A percentile compares a stretch with the other conserved stretches of the same genome.
These are phyloP conservation scores for Coemansia sp. DNA, from an alignment of 192 early-diverging fungal genomes.

Conservation along the genomic window DNA sequence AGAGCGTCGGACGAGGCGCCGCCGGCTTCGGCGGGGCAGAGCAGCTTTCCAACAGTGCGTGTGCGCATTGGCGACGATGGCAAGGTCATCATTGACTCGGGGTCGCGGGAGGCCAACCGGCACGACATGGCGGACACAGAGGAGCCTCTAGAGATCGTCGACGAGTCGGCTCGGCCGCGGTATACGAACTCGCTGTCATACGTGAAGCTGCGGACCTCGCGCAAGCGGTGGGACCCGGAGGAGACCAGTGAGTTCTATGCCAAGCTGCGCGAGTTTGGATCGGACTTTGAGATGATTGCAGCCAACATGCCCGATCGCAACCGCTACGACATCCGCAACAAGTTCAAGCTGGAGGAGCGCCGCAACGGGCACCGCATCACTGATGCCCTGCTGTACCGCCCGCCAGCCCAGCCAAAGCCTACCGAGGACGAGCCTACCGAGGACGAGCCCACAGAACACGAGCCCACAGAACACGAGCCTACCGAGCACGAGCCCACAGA, in stretches of 20 bases:
- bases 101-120: slow-evolving; percentile 39
- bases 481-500: too few relatives aligned
- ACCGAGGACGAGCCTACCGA: too few relatives aligned
- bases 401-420: too few relatives aligned
- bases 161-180: slow-evolving; percentile 31
- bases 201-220: slow-evolving; percentile 18
- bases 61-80: slow-evolving; percentile 47
- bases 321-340: slow-evolving; percentile 42
- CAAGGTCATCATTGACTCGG: slow-evolving; percentile 38
- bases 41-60: too few relatives aligned
- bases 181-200: slow-evolving; percentile 46
- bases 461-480: too few relatives aligned
- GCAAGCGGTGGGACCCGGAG: slow-evolving; percentile 33
- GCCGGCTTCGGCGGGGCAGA: slow-evolving; percentile 29
- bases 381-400: slow-evolving; percentile 21
- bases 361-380: slow-evolving; percentile 21
- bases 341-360: slow-evolving; percentile 45
- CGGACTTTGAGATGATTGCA: slow-evolving; percentile 48
- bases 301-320: slow-evolving; percentile 22
- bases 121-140: slow-evolving; percentile 22
- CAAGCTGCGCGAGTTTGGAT: slow-evolving; percentile 31
- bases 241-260: slow-evolving; percentile 42
- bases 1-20: neutral
- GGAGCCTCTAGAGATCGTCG: slow-evolving; percentile 38
- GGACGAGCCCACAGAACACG: too few relatives aligned